A percentile compares a stretch with the other conserved stretches of the same genome.
Evolutionary conservation across 1,139 yeast genomes (phyloP).

Genomic region (Pichia sp.): DNA sequence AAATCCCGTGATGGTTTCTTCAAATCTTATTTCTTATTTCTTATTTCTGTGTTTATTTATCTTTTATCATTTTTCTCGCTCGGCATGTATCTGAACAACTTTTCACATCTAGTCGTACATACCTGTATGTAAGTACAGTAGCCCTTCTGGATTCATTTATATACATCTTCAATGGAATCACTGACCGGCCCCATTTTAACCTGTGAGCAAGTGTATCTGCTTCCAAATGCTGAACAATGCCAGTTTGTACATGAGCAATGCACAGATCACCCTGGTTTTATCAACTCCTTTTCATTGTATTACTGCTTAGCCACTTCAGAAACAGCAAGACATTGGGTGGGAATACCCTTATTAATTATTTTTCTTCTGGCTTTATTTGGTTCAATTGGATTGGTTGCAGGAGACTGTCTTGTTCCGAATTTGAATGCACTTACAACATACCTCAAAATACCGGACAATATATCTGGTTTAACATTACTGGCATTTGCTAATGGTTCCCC

Average conservation of each 20-base stretch:
- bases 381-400: conserved; percentile 46
- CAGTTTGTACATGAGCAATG: conserved; percentile 37
- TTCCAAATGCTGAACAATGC: conserved; percentile 39
- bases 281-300: conserved; percentile 38
- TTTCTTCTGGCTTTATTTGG: conserved; percentile 35
- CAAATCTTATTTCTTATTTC: too few species aligned
- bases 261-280: conserved; percentile 35
- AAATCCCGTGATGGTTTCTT: too few species aligned
- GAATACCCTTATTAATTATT: conserved; percentile 19
- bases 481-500: conserved; percentile 61
- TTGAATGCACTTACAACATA: conserved; percentile 43
- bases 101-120: too few species aligned
- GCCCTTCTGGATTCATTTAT: background rate
- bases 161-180: background rate
- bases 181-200: conserved; percentile 4
- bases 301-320: conserved; percentile 31
- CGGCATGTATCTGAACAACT: background rate
- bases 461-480: conserved; percentile 52
- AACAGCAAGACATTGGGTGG: conserved; percentile 20
- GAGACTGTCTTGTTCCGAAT: conserved; percentile 51
- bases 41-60: too few species aligned
- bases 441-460: conserved; percentile 45
- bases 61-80: background rate
- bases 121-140: background rate
- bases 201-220: conserved; percentile 26